phyloP scores from a whole-genome alignment of 2,329 filamentous ascomycete genomes.

The Aspergillus sp. region DNA sequence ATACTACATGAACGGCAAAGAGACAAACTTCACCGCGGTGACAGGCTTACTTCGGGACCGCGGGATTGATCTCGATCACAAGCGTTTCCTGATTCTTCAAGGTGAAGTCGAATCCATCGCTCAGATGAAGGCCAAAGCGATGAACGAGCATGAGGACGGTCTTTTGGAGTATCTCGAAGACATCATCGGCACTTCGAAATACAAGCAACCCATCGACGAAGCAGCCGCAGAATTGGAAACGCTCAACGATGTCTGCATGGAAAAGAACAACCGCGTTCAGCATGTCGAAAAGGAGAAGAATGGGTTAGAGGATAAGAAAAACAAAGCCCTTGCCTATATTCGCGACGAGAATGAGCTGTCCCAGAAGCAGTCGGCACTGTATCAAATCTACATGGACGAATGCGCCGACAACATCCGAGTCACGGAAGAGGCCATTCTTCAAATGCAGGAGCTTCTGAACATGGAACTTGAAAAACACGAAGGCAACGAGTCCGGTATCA shows the following conservation, averaged over 20 bases:
- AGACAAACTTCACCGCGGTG: constrained; percentile 89
- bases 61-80: constrained; percentile 95
- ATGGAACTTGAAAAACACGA: constrained; percentile 88
- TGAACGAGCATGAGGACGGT: constrained; percentile 92
- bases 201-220: constrained; percentile 96
- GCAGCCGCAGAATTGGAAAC: constrained; percentile 85
- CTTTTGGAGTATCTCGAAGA: constrained; percentile 96
- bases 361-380: constrained; percentile 85
- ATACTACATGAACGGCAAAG: constrained; percentile 91
- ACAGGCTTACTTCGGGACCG: constrained; percentile 82
- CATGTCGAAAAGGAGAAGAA: constrained; percentile 98
- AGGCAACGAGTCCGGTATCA: constrained; percentile 86
- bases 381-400: constrained; percentile 86
- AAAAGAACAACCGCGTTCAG: constrained; percentile 93
- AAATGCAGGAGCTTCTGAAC: constrained; percentile 84
- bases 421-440: constrained; percentile 83
- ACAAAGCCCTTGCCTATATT: constrained; percentile 85
- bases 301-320: constrained; percentile 90
- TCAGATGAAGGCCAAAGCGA: constrained; percentile 97
- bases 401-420: constrained; percentile 86
- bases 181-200: constrained; percentile 98
- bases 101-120: constrained; percentile 98
- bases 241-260: constrained; percentile 89
- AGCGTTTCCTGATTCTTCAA: constrained; percentile 94
- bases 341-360: constrained; percentile 90